A percentile compares a stretch with the other conserved stretches of the same genome.
Evolutionary conservation across 2,329 filamentous ascomycete genomes (phyloP).

Genomic region (Teratosphaeria zuluensis): DNA sequence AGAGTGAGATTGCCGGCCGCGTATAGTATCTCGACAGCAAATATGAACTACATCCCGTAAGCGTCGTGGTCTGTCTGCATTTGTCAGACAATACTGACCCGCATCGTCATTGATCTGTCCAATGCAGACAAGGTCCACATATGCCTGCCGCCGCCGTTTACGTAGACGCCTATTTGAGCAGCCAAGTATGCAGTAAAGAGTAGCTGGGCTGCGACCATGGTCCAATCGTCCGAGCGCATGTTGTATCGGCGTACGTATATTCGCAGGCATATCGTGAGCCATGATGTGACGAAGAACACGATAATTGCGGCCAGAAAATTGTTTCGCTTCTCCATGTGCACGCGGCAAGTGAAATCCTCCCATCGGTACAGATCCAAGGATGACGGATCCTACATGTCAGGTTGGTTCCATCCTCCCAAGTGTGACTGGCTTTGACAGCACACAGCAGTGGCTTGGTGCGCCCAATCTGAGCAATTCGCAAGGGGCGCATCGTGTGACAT

Average conservation of each 20-base stretch:
- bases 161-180: conserved; percentile 30
- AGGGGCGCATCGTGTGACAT: too few species aligned
- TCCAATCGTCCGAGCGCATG: conserved; percentile 32
- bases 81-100: conserved; percentile 4
- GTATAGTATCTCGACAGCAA: conserved; percentile 47
- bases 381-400: not conserved
- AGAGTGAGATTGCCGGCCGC: conserved; percentile 38
- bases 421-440: not conserved
- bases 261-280: not conserved
- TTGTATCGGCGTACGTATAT: conserved; percentile 24
- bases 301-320: not conserved
- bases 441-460: not conserved
- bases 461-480: too few species aligned
- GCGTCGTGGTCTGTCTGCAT: not conserved
- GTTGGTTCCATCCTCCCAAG: not conserved
- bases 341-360: not conserved
- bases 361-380: not conserved
- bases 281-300: not conserved
- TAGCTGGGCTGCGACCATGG: conserved; percentile 29
- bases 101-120: conserved; percentile 13
- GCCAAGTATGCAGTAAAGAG: conserved; percentile 32
- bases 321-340: not conserved
- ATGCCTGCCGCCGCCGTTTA: conserved; percentile 31
- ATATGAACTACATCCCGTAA: conserved; percentile 35
- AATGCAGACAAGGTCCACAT: conserved; percentile 21